Evolutionary conservation across 129 eudicot species (phyloP), one percentile per base, ranked within the genome.

Genomic region (Chrysanthemum seticuspe): DNA sequence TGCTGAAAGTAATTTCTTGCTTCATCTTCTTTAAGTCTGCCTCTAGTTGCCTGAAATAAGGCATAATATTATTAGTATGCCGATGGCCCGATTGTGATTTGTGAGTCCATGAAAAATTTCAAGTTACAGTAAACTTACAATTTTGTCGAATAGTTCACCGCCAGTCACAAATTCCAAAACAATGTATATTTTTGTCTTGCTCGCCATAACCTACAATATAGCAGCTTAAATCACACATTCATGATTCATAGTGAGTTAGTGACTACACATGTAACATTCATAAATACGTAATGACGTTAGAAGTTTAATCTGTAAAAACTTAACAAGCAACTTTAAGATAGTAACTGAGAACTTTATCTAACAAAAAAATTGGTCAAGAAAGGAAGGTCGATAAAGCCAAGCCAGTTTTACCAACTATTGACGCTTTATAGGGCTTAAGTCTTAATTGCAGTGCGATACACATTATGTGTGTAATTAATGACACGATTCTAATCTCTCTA

Each of bases 1-100:
- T 95, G 99, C 84, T 95, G 99, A 82, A 95, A 95, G 64, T 95
- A 95, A 64, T 86, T 90, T 45, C 99, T 86, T 40, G 99, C 97
- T 81, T 95, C 99, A 74, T 95, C 99, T 90, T 95, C 99, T 81
- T 90, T 90, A 79, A 95, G 84, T 83, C 95, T 85, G 14, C 99
- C 99, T 82, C 76, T 86, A 57, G 88, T 71, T 77, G 99, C 96
- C 99, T 95, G 74, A 62, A 73, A 21, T 7, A 76, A 34, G 34
- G 47, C n/a, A 19, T 8, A 16, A 68, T 65, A 36, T 71, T 27
- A 36, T 34, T 66, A 57, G n/a, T 70, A 66, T 23, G 45, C 49
- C 12, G 9, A 61, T n/a, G 6, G 34, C 34, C 34, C 34, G 34
- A 29, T 3, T 29, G 36, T 27, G 27, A 25, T 23, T 23, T 31